Base-by-base conservation (phyloP, 139 green algal genomes). In the Trebouxia sp. region DNA sequence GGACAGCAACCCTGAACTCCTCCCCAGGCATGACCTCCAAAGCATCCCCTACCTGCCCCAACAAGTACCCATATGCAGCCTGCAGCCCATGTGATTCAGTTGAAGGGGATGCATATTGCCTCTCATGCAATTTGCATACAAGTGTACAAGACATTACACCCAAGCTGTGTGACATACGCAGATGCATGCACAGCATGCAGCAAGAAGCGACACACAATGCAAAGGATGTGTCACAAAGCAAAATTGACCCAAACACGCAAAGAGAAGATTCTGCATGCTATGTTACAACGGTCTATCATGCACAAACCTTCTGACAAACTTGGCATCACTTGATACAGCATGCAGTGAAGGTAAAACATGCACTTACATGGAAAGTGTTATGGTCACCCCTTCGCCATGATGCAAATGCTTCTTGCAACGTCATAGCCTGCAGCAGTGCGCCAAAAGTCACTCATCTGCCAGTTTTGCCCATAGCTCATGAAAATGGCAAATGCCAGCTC, bases 1-100 rank as follows among this genome's bases (percentile, higher is more conserved):
- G 72, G 38, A 88, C 65, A 8, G 89, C 89, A 39, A 92, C 89
- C 39, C 89, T 42, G 42, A 93, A 93, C 79, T 93, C 89, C 65
- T 92, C 89, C 4, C 89, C 89, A 41, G 89, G 88, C 32, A 65
- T 22, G 39, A 82, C 65, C 37, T 81, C 79, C 65, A 87, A 51
- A 5, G 53, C 30, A 53, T 86, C 84, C 42, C 65, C 79, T 22
- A 92, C 72, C 22, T 78, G 81, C 6, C 75, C 75, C 22, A 93
- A 43, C 77, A 92, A 75, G 80, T 83, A 93, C 22, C 79, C 80
- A 66, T 93, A 93, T 22, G 89, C 55, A 32, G 67, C 87, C 42
- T 90, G 83, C 50, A 92, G 8, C 22, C 1, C 24, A 55, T 2
- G n/a, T n/a, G n/a, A n/a, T n/a, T n/a, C n/a, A n/a, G n/a, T n/a